These are phyloP conservation scores for Malus fusca DNA, from an alignment of 306 rosid species.

Conservation along the genomic window DNA sequence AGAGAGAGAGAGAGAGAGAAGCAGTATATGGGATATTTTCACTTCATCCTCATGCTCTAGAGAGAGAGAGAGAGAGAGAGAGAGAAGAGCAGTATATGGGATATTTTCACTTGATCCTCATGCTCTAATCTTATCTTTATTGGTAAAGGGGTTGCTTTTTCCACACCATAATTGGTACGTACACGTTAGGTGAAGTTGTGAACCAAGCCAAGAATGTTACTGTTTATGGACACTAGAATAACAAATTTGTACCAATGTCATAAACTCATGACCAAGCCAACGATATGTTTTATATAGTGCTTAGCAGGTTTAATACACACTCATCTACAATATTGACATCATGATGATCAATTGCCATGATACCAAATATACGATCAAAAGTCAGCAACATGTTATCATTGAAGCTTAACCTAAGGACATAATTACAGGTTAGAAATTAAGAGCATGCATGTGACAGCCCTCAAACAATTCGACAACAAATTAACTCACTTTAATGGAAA, in stretches of 20 bases:
- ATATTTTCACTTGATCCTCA: not conserved
- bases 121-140: conserved; percentile 7
- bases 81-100: not conserved
- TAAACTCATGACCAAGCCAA: not conserved
- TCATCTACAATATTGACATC: not conserved
- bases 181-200: conserved; percentile 15
- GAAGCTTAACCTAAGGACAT: conserved; percentile 13
- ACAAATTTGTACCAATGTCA: conserved; percentile 10
- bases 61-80: too few species aligned
- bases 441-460: conserved; percentile 9
- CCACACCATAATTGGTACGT: not conserved
- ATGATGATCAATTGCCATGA: not conserved
- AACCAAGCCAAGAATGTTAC: conserved; percentile 2
- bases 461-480: conserved; percentile 14
- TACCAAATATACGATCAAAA: not conserved
- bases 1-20: not conserved
- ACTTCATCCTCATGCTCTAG: not conserved
- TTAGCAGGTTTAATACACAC: not conserved
- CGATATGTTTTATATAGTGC: not conserved
- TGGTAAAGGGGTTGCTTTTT: conserved; percentile 8
- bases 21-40: not conserved
- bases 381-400: conserved; percentile 25
- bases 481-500: not conserved
- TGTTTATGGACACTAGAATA: conserved; percentile 9
- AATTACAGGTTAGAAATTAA: conserved; percentile 13